These are phyloP conservation scores for Daldinia eschscholtzii DNA, from an alignment of 2,329 filamentous ascomycete species.

Conservation along the genomic window DNA sequence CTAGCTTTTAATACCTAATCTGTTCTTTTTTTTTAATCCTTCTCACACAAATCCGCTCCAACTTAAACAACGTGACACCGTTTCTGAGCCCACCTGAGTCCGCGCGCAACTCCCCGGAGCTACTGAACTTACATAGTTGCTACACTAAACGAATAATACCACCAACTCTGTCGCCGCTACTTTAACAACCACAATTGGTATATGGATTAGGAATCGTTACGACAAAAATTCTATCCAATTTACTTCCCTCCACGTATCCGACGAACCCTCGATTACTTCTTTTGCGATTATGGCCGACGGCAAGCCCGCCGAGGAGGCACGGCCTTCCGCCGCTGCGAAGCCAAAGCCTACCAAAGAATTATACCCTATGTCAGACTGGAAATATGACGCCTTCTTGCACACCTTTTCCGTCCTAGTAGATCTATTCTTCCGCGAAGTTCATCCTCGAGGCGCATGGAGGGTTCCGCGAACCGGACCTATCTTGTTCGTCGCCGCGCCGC, in stretches of 20 bases:
- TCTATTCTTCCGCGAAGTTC: constrained; percentile 97
- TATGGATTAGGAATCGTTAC: constrained; percentile 30
- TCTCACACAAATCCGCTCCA: neutral
- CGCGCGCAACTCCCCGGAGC: constrained; percentile 14
- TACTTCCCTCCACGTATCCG: constrained; percentile 10
- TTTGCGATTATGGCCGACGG: constrained; percentile 44
- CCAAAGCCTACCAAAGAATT: constrained; percentile 56
- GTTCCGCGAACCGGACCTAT: constrained; percentile 89
- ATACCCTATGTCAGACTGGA: constrained; percentile 78
- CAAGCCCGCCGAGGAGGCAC: constrained; percentile 37
- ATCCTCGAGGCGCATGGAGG: constrained; percentile 94
- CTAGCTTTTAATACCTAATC: constrained; percentile 19
- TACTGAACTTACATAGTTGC: neutral
- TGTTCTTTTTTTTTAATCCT: constrained; percentile 19
- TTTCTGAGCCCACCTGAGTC: constrained; percentile 12
- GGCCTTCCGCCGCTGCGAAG: constrained; percentile 35
- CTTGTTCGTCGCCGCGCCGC: constrained; percentile 95
- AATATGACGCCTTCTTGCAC: constrained; percentile 84
- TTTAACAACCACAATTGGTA: neutral
- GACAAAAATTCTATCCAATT: constrained; percentile 4
- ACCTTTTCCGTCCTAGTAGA: constrained; percentile 86
- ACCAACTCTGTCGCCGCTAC: neutral
- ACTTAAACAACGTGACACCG: constrained; percentile 26
- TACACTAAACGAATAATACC: constrained; percentile 5
- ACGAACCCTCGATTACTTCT: constrained; percentile 7